Base-by-base conservation (phyloP, 306 rosid species). In the Trichosanthes truncata region DNA sequence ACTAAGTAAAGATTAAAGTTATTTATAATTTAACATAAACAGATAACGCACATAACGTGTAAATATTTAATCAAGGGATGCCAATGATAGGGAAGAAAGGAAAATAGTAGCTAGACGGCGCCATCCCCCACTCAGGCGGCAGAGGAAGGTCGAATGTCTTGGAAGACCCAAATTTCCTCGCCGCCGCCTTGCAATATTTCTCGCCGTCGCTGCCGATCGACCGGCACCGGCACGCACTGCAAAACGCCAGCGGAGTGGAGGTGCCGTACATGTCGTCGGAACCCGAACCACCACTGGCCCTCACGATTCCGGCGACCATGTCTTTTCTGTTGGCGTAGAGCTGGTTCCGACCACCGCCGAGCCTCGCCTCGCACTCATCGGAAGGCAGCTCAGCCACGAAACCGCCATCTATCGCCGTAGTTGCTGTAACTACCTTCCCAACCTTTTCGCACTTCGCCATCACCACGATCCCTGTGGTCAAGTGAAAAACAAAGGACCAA, bases 21-120 rank as follows among this genome's bases (percentile, higher is more conserved):
- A 53, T 18, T 6, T 21, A 53, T 18, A 7, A 53, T 17, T 53
- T 5, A 53, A 53, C 59, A 6, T 53, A 18, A 18, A 53, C 23
- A 18, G 8, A 52, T 1, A n/a, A 52, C 57, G 18, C 23, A 51
- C 8, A 52, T 18, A 13, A 65, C 18, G 12, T 13, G 11, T 35
- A 31, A 2, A 67, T 12, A 78, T 86, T 84, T 60, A 94, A n/a
- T n/a, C n/a, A n/a, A n/a, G 98, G 98, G 57, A 94, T 87, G 82
- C 98, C 98, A 33, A 92, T 92, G 79, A 94, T 94, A 33, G 98
- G 98, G 81, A 92, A 8, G 87, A 85, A 89, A 56, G 97, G 98
- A 35, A 91, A 1, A 66, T 89, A 94, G 49, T 52, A 85, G 90
- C 97, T 91, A 3, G 86, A 55, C 0, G 98, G 98, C 41, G 98